Evolutionary conservation across 805 yeast genomes (phyloP).

Genomic region (Candida mattraensis): DNA sequence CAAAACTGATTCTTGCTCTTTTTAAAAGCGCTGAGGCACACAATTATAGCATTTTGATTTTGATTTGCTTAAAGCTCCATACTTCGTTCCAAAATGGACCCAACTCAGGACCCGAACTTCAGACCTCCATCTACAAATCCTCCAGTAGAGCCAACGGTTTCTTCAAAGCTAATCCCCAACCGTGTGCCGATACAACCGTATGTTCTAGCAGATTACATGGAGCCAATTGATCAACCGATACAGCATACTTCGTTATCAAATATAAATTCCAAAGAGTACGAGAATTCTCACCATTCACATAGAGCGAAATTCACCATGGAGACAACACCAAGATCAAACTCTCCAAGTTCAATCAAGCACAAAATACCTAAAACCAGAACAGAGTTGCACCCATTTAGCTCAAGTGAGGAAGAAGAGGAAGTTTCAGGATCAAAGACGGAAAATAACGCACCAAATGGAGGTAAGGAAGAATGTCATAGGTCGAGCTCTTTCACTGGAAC

Average conservation of each 20-base stretch:
- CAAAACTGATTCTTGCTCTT: no score
- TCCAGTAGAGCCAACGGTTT: constrained; percentile 62
- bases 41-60: no score
- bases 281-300: constrained; percentile 2
- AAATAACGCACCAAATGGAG: background rate
- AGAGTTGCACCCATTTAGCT: constrained; percentile 57
- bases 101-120: constrained; percentile 87
- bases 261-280: constrained; percentile 1
- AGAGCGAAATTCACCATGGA: constrained; percentile 19
- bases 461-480: constrained; percentile 20
- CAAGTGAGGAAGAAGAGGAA: constrained; percentile 45
- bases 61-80: no score
- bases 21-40: no score
- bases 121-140: constrained; percentile 77
- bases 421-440: constrained; percentile 8
- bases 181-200: constrained; percentile 75
- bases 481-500: constrained; percentile 31
- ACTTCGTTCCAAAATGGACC: constrained; percentile 69
- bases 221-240: constrained; percentile 72
- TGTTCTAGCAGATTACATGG: constrained; percentile 72
- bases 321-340: constrained; percentile 39
- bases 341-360: constrained; percentile 25
- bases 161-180: constrained; percentile 67
- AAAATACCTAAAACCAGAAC: constrained; percentile 47
- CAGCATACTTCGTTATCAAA: constrained; percentile 43